Base-by-base conservation (phyloP, 2,329 filamentous ascomycete species). In the Venturiaceae sp. region DNA sequence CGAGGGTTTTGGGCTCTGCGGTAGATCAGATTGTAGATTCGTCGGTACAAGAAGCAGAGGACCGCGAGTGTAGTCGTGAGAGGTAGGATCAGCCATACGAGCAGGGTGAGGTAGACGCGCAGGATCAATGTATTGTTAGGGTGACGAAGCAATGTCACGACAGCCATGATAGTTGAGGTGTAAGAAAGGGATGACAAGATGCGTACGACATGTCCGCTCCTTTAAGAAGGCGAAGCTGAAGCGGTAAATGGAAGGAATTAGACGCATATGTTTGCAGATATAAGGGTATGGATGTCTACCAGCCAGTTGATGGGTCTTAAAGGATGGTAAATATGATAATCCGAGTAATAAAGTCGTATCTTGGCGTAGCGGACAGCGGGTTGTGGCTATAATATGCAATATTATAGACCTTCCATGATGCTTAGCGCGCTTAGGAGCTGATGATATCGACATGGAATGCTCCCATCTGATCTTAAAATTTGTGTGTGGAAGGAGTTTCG, bases 81-180 rank as follows among this genome's bases (percentile, higher is more conserved):
- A 53, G 52, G 52, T 37, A 53, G 34, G 23, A 28, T 33, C 23
- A 53, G 52, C 52, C 52, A 53, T n/a, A 30, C 34, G 14, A 53
- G 34, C 16, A 53, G 6, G 16, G 23, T 37, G 30, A 53, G 52
- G 23, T 34, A 53, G 9, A 53, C 11, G 21, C 32, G n/a, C 19
- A 11, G 7, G 14, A 34, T 30, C 30, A 34, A 34, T 8, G n/a
- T 23, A 19, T 23, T 34, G 52, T 36, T 21, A 34, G 19, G 21
- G 50, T 28, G 13, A 53, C 28, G 28, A 33, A 32, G 21, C 13
- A n/a, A n/a, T 36, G 33, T 23, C 52, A 34, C 23, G 14, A 30
- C 52, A 34, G 52, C 34, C n/a, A 34, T 23, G 32, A 9, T 30
- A 34, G 52, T 36, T 37, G 13, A 37, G 13, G 19, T 26, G 28